Percentiles rank a stretch among this genome's conserved stretches.
Evolutionary conservation across 176 grass and related monocot genomes (phyloP).

Genomic region (Alopecurus myosuroides): DNA sequence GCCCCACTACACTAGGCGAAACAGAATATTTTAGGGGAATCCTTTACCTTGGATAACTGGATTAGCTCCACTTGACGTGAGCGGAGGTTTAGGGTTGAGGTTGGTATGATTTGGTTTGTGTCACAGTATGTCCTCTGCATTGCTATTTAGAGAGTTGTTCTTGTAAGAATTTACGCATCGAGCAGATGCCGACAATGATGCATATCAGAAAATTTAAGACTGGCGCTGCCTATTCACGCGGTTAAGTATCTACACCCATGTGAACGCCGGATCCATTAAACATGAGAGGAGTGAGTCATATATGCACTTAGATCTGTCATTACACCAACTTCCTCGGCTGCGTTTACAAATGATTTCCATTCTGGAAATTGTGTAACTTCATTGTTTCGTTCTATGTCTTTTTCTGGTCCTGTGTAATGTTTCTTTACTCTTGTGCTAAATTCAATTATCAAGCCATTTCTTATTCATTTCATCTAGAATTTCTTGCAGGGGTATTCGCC

Average conservation of each 20-base stretch:
- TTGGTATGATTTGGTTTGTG: neutral
- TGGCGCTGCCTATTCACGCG: neutral
- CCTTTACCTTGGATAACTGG: neutral
- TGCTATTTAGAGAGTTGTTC: neutral
- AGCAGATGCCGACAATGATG: neutral
- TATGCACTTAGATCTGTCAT: neutral
- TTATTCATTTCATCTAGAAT: neutral
- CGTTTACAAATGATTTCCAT: neutral
- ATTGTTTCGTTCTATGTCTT: neutral
- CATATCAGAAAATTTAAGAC: neutral
- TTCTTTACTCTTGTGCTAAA: neutral
- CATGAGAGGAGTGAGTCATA: neutral
- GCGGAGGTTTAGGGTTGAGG: neutral
- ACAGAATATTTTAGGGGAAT: neutral
- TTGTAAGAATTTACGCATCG: neutral
- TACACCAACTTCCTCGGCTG: neutral
- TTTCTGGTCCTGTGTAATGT: neutral
- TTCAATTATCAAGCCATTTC: neutral
- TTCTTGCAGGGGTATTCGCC: slow-evolving; percentile 36
- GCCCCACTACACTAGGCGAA: neutral
- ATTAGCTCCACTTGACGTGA: neutral
- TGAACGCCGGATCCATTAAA: neutral
- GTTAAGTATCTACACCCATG: neutral
- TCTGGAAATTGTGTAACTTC: neutral
- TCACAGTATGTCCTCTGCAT: neutral